Evolutionary conservation across 805 yeast genomes (phyloP), one percentile per base, ranked within the genome.

Genomic region (Nakazawaea ambrosiae): DNA sequence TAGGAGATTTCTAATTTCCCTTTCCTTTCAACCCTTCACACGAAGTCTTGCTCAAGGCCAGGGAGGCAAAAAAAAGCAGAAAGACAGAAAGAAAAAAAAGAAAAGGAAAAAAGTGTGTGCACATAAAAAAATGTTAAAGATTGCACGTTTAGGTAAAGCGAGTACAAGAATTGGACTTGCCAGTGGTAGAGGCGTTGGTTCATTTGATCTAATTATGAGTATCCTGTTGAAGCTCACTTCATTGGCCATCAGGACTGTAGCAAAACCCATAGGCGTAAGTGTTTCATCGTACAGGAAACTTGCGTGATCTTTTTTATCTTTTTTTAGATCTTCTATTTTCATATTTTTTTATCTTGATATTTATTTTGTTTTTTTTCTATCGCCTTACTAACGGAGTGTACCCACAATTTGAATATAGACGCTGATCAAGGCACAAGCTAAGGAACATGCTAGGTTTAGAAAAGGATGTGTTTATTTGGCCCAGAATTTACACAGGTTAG

Each of bases 161-260:
- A n/a, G n/a, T n/a, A 17, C 39, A 7, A 36, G 31, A 30, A 19
- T 27, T 6, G 39, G 34, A 12, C 10, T 9, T 2, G 34, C 27
- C 8, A 14, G 11, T 4, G 25, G 34, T 20, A 36, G 35, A 27
- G 14, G 34, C 20, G 40, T 36, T 14, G 40, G 40, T 5, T 26
- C 35, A 5, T 31, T 36, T 20, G 40, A 36, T 31, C 32, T 32
- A 25, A 82, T 84, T 92, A 83, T 90, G 61, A 75, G 82, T 19
- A 70, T 85, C 26, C 87, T 89, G 8, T 66, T 84, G 34, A 85
- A 85, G 54, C 60, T 85, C 47, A 75, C 86, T 9, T 71, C 89
- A 18, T 68, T 85, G 37, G 66, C 83, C 37, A 73, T 84, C 5
- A 60, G 89, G 44, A 85, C 90, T 26, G 63, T 85, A 30, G 81